Evolutionary conservation across 2,329 filamentous ascomycete species (phyloP).

Genomic region (Trichoderma semiorbis): DNA sequence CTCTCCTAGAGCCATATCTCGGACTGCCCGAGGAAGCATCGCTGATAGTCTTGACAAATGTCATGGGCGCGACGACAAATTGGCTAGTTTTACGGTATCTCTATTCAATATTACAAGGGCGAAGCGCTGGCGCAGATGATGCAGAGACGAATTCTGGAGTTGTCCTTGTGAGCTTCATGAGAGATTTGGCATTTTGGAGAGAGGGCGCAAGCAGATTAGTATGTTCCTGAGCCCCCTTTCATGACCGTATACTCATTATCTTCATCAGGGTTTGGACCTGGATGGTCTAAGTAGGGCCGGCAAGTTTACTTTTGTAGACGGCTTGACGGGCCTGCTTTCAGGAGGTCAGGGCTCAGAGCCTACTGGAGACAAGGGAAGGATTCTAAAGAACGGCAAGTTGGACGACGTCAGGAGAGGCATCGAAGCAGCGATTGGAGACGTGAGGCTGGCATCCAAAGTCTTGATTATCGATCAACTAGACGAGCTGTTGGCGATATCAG

Average conservation of each 20-base stretch:
- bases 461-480: slow-evolving; percentile 66
- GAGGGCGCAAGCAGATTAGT: slow-evolving; percentile 67
- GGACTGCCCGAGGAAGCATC: slow-evolving; percentile 54
- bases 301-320: slow-evolving; percentile 72
- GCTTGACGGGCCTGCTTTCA: slow-evolving; percentile 57
- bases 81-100: slow-evolving; percentile 62
- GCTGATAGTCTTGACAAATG: slow-evolving; percentile 64
- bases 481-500: slow-evolving; percentile 58
- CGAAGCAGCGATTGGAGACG: slow-evolving; percentile 37
- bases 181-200: slow-evolving; percentile 75
- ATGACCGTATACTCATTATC: not conserved
- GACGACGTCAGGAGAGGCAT: slow-evolving; percentile 39
- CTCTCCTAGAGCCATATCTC: slow-evolving; percentile 63
- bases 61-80: slow-evolving; percentile 61
- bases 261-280: slow-evolving; percentile 64
- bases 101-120: slow-evolving; percentile 39
- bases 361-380: not conserved
- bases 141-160: slow-evolving; percentile 45
- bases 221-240: not conserved
- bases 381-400: slow-evolving; percentile 32
- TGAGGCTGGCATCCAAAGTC: slow-evolving; percentile 40
- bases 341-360: slow-evolving; percentile 7
- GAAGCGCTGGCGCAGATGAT: slow-evolving; percentile 22
- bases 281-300: slow-evolving; percentile 54
- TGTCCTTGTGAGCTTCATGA: slow-evolving; percentile 78